Evolutionary conservation across 345 rosid genomes (phyloP).

Genomic region (Citrus inodora): DNA sequence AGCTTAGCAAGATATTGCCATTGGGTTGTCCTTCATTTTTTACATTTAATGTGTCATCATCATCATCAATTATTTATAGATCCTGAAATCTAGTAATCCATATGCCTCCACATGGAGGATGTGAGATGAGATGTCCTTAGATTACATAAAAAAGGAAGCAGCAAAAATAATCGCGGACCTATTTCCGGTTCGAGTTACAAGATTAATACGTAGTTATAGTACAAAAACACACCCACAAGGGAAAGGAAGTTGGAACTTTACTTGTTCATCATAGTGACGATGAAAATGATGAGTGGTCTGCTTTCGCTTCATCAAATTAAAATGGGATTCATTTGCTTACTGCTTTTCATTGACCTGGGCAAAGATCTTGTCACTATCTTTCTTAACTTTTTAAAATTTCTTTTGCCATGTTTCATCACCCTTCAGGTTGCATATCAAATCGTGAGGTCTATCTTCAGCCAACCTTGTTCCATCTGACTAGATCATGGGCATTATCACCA

Average conservation of each 20-base stretch:
- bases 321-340: background rate
- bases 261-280: slow-evolving; percentile 24
- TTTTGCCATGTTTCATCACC: slow-evolving; percentile 1
- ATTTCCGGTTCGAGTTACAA: slow-evolving; percentile 15
- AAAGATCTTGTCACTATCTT: slow-evolving; percentile 22
- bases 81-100: background rate
- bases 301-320: background rate
- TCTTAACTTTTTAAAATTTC: background rate
- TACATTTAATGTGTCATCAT: background rate
- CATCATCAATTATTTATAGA: background rate
- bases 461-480: background rate
- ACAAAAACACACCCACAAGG: slow-evolving; percentile 4
- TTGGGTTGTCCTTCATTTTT: background rate
- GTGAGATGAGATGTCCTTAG: background rate
- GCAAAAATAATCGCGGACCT: background rate
- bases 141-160: background rate
- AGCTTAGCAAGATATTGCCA: background rate
- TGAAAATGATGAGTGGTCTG: background rate
- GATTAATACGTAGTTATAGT: background rate
- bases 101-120: background rate
- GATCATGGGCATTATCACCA: background rate
- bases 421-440: slow-evolving; percentile 27
- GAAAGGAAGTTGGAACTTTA: slow-evolving; percentile 2
- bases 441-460: slow-evolving; percentile 4
- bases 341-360: slow-evolving; percentile 13